phyloP scores from a whole-genome alignment of 78 protist species.

The Dictyostelium purpureum region DNA sequence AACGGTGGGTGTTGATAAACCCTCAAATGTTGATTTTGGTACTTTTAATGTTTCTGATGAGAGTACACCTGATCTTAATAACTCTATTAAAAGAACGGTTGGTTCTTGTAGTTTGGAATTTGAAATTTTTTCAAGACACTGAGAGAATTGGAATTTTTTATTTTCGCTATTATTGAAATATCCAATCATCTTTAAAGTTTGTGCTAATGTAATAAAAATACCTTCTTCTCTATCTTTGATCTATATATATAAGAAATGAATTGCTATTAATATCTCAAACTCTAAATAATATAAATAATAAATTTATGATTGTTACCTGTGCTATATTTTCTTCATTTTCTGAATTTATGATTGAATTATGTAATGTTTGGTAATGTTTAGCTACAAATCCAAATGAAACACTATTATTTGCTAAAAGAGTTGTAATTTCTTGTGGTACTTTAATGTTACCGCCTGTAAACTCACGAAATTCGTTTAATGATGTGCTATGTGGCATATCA shows the following conservation, averaged over 20 bases:
- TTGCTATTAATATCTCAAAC: not conserved
- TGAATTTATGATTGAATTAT: not conserved
- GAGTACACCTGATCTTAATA: slow-evolving; percentile 25
- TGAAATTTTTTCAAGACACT: not conserved
- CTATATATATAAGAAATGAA: not conserved
- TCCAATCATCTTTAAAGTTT: slow-evolving; percentile 35
- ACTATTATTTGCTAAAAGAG: not conserved
- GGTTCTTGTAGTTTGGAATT: slow-evolving; percentile 28
- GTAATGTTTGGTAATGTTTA: not conserved
- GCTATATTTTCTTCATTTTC: not conserved
- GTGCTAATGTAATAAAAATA: slow-evolving; percentile 7
- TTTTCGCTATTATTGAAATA: slow-evolving; percentile 9
- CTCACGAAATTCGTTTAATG: not conserved
- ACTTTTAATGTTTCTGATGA: slow-evolving; percentile 20
- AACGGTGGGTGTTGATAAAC: not conserved
- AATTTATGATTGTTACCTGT: not conserved
- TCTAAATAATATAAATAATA: too few relatives aligned
- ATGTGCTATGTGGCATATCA: slow-evolving; percentile 36
- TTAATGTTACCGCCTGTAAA: not conserved
- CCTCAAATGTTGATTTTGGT: slow-evolving; percentile 69
- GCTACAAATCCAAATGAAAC: not conserved
- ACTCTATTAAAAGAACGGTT: slow-evolving; percentile 30
- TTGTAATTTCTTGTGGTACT: not conserved
- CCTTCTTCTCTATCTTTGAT: slow-evolving; percentile 45
- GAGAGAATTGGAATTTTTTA: not conserved